Evolutionary conservation across 2,329 filamentous ascomycete genomes (phyloP).

Genomic region (Xylaria sp.): DNA sequence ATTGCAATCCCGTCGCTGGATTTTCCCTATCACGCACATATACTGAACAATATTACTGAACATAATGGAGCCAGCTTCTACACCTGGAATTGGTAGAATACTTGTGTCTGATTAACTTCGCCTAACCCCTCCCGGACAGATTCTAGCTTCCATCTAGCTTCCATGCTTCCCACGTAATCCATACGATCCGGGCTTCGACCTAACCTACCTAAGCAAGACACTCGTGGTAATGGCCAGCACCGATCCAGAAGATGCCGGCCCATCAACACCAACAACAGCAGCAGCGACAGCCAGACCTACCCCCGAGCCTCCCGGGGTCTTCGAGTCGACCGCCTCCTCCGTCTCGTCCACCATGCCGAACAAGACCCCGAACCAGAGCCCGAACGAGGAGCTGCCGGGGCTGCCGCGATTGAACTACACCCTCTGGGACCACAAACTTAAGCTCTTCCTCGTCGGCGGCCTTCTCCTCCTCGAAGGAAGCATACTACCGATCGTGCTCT

Average conservation of each 20-base stretch:
- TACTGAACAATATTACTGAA: too few relatives aligned
- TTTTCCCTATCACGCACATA: too few relatives aligned
- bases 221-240: constrained; percentile 18
- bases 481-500: constrained; percentile 55
- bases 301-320: constrained; percentile 10
- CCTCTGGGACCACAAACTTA: constrained; percentile 42
- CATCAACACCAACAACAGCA: too few relatives aligned
- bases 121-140: too few relatives aligned
- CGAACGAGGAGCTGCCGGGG: constrained; percentile 26
- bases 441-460: constrained; percentile 49
- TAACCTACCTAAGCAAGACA: too few relatives aligned
- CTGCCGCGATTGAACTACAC: constrained; percentile 43
- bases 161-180: neutral
- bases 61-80: constrained; percentile 15
- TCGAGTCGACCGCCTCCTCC: constrained; percentile 14
- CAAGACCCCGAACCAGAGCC: constrained; percentile 24
- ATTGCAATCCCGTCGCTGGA: constrained; percentile 6
- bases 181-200: neutral
- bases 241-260: constrained; percentile 20
- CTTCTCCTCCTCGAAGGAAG: constrained; percentile 52
- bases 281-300: constrained; percentile 13
- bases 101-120: constrained; percentile 10
- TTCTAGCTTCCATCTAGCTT: neutral
- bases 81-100: constrained; percentile 9
- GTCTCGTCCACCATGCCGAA: constrained; percentile 17